A percentile compares a stretch with the other conserved stretches of the same genome.
Conservation (phyloP, 768 basidiomycete species). For the Coprinellus micaceus region DNA sequence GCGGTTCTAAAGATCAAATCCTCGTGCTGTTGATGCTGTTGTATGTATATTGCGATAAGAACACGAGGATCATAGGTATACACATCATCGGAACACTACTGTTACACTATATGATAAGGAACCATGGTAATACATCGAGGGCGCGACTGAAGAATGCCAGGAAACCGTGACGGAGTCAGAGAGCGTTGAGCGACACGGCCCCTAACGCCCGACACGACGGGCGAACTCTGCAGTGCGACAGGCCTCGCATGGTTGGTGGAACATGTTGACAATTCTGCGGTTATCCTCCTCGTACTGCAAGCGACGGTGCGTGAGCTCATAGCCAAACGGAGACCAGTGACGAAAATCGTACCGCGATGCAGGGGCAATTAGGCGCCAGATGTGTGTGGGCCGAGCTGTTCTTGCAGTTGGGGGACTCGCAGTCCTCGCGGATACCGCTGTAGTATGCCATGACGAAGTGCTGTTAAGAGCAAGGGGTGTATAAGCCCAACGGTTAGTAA, state of each 20-base stretch:
- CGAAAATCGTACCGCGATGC: slow-evolving; percentile 35
- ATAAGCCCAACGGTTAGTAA: background rate
- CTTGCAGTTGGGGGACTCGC: slow-evolving; percentile 45
- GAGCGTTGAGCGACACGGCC: background rate
- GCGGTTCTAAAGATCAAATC: slow-evolving; percentile 48
- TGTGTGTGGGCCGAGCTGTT: slow-evolving; percentile 59
- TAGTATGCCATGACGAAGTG: slow-evolving; percentile 64
- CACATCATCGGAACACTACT: background rate
- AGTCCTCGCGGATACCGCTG: slow-evolving; percentile 57
- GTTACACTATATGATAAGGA: background rate
- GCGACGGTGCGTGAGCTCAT: background rate
- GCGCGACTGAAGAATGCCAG: background rate
- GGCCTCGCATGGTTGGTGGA: slow-evolving; percentile 59
- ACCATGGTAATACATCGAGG: background rate
- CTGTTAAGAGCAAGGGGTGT: slow-evolving; percentile 26
- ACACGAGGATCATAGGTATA: background rate
- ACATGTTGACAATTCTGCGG: slow-evolving; percentile 58
- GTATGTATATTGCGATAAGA: background rate
- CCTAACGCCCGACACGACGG: slow-evolving; percentile 22
- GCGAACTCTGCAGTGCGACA: slow-evolving; percentile 42
- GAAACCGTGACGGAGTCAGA: background rate
- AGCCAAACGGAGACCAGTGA: background rate
- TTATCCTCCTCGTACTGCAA: slow-evolving; percentile 41
- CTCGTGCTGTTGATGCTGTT: background rate
- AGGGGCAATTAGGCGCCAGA: slow-evolving; percentile 55